Evolutionary conservation across 306 rosid species (phyloP), one percentile per base, ranked within the genome.

Genomic region (Cucurbita ficifolia): DNA sequence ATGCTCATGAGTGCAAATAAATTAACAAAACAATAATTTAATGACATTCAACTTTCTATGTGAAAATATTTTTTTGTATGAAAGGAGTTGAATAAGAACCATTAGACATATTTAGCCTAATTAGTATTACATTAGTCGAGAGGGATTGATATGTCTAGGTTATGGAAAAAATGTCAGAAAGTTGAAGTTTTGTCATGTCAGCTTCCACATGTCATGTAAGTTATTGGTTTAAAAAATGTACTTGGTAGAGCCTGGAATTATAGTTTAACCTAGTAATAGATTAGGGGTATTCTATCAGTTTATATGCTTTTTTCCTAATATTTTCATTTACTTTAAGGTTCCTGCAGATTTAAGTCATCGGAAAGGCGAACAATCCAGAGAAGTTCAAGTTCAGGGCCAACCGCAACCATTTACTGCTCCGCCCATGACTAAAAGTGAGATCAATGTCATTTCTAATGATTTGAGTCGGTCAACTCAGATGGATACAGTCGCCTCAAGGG

Each of bases 241-340:
- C 70, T 40, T 39, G 35, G 8, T 40, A 63, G n/a, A 39, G 50
- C n/a, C 35, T 19, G 1, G 5, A 63, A 40, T 40, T 39, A 10
- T 38, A 63, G 46, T 63, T 63, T 39, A 39, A 1, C 68, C 45
- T 61, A 36, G 0, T 14, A 63, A 39, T 18, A 43, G 8, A 8
- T 18, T 46, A 8, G 18, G 6, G 21, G 8, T 68, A 13, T 50
- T 22, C 36, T 60, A 16, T 38, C 73, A 24, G 3, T 75, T 33
- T 35, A 22, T 74, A 76, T 80, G 58, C 81, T 72, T 55, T 3
- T 86, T 85, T 61, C 79, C 78, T 76, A 55, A 85, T 86, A 65
- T 86, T 58, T 82, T 78, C 59, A 48, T 81, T 82, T 84, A 70
- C 53, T 88, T 87, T 73, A 86, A 91, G 97, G 97, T 86, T 86